phyloP scores from a whole-genome alignment of 2,329 filamentous ascomycete genomes.

The Lecanicillium sp. region DNA sequence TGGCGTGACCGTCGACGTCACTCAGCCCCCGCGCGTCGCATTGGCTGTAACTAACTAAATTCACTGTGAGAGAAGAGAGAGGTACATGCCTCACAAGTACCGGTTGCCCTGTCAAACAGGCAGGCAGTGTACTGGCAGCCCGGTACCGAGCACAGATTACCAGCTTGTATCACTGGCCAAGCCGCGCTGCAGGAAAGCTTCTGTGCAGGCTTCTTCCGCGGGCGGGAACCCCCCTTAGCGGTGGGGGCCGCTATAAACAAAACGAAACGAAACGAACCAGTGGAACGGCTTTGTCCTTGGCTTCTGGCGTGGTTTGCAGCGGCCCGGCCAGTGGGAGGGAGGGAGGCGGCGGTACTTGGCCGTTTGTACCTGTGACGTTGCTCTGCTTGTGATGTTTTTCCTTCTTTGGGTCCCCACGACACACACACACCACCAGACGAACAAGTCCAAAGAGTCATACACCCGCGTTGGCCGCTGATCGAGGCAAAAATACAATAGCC shows the following conservation, averaged over 20 bases:
- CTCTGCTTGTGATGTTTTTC: neutral
- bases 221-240: too few species aligned
- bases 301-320: too few species aligned
- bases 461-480: conserved; percentile 4
- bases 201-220: neutral
- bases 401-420: neutral
- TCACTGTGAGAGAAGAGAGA: too few species aligned
- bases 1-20: conserved; percentile 1
- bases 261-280: too few species aligned
- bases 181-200: neutral
- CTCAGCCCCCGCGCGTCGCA: too few species aligned
- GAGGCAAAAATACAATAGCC: neutral
- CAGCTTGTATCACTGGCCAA: neutral
- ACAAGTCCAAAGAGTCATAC: too few species aligned
- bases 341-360: neutral
- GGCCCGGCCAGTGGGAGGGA: neutral
- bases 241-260: neutral
- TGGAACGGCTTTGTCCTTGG: neutral
- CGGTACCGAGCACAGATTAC: too few species aligned
- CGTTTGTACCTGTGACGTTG: conserved; percentile 3
- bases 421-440: neutral
- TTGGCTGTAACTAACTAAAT: too few species aligned
- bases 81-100: neutral
- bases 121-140: too few species aligned
- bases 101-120: too few species aligned